Conservation (phyloP, 2,329 filamentous ascomycete species). For the Hypoxylon sp. region DNA sequence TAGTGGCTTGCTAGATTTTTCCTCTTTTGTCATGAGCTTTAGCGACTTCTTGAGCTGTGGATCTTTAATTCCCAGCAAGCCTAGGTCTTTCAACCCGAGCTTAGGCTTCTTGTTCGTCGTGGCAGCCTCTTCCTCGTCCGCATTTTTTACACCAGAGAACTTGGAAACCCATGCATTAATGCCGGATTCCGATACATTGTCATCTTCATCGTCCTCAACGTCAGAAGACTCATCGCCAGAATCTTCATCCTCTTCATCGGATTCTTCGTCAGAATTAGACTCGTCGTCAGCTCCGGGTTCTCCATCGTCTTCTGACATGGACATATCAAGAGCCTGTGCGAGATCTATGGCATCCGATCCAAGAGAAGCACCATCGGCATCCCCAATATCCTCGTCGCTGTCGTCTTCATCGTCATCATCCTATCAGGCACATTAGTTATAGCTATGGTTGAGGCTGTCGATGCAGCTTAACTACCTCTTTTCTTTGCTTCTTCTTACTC, state of each 20-base stretch:
- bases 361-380: constrained; percentile 69
- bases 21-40: constrained; percentile 77
- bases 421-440: constrained; percentile 50
- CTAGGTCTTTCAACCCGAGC: constrained; percentile 81
- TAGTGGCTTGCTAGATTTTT: constrained; percentile 68
- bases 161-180: constrained; percentile 68
- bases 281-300: constrained; percentile 64
- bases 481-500: constrained; percentile 55
- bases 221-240: constrained; percentile 58
- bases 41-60: constrained; percentile 82
- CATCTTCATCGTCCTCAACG: constrained; percentile 59
- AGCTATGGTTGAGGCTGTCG: neutral
- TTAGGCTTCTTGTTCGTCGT: constrained; percentile 72
- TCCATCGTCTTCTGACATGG: constrained; percentile 62
- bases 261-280: constrained; percentile 59
- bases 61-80: constrained; percentile 78
- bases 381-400: constrained; percentile 64
- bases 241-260: constrained; percentile 60
- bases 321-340: constrained; percentile 66
- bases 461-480: constrained; percentile 60
- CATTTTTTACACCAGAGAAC: constrained; percentile 74
- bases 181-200: constrained; percentile 64
- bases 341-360: constrained; percentile 72
- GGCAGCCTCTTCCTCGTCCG: constrained; percentile 64
- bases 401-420: constrained; percentile 70